These are phyloP conservation scores for Hsuehochloa calcarea DNA, from an alignment of 176 grass and related monocot species.

Conservation along the genomic window DNA sequence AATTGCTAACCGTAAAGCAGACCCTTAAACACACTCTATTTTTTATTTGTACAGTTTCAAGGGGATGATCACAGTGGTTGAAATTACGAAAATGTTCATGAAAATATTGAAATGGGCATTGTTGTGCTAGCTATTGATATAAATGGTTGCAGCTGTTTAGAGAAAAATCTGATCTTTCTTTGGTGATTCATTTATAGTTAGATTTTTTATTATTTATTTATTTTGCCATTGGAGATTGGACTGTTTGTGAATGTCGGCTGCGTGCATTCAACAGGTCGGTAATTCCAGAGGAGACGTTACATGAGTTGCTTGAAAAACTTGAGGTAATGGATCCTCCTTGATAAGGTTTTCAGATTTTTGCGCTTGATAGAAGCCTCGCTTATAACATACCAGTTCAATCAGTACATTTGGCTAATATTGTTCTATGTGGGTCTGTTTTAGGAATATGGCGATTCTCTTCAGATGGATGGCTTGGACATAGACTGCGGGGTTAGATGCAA, in stretches of 20 bases:
- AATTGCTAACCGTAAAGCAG: background rate
- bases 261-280: constrained; percentile 47
- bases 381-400: background rate
- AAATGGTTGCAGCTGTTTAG: background rate
- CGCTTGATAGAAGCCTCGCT: background rate
- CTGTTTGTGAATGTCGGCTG: background rate
- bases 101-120: background rate
- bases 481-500: constrained; percentile 78
- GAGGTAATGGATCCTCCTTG: constrained; percentile 46
- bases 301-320: constrained; percentile 59
- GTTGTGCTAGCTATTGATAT: background rate
- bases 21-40: background rate
- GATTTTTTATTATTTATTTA: no score
- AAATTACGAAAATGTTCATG: background rate
- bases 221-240: background rate
- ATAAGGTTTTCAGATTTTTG: background rate
- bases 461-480: constrained; percentile 82
- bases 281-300: constrained; percentile 65
- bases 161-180: background rate
- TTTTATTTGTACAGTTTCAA: background rate
- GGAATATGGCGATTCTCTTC: constrained; percentile 82
- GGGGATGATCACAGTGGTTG: background rate
- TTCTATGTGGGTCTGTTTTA: constrained; percentile 20
- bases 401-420: constrained; percentile 7
- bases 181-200: constrained; percentile 5